Evolutionary conservation across 768 basidiomycete genomes (phyloP), one percentile per base, ranked within the genome.

Genomic region (Amanita subjunquillea): DNA sequence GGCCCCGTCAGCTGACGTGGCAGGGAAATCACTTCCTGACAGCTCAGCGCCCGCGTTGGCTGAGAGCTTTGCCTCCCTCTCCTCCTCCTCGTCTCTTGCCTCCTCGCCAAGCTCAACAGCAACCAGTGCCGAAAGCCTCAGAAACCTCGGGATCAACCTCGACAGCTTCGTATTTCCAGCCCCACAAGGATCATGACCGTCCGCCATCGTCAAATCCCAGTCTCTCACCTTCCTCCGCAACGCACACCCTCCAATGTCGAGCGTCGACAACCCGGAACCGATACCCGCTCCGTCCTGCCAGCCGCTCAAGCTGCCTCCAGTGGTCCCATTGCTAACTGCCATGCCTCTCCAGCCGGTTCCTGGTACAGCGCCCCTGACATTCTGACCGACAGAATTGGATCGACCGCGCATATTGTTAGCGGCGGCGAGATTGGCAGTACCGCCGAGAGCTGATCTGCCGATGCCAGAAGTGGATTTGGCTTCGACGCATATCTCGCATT

Each of bases 241-340:
- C 7, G 73, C 77, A 54, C 74, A 85, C 9, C 85, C 86, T 22
- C 69, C 58, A 9, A 71, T 64, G 12, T 76, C 79, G 22, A 81
- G 77, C 23, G 76, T 69, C 23, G 82, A 68, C 27, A 88, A 72
- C 3, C 87, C 87, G 2, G 81, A 78, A 9, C 87, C 87, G 44
- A 88, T 76, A 12, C 87, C 87, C 55, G 76, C 78, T 5, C 84
- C 82, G 49, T 88, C 85, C 58, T 81, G 79, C 82, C 85, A 87
- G 2, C 85, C 87, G 1, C 79, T 79, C 39, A 88, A 74, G 1
- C 79, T 79, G 6, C 76, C 76, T 20, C 72, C 73, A 3, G 43
- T 37, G 6, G 42, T 22, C 17, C 42, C 42, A 44, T 20, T 37
- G 2, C 29, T 30, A 4, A 37, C 47, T 30, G 53, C 12, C 20